Evolutionary conservation across 2,329 filamentous ascomycete species (phyloP).

Genomic region (Phoma sp.): DNA sequence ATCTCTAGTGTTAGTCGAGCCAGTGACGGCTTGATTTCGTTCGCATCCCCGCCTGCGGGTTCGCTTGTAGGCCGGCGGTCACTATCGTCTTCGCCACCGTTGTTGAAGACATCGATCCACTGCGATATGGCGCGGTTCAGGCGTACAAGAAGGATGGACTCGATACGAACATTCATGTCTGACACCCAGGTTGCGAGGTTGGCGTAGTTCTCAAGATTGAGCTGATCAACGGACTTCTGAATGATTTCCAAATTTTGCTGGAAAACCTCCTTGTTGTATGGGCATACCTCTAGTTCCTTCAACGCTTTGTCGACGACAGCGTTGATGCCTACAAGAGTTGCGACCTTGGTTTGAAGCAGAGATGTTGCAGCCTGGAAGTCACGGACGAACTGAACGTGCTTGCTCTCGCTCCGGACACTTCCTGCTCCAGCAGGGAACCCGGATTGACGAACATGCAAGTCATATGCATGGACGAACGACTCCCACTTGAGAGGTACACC

Average conservation of each 20-base stretch:
- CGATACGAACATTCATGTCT: conserved; percentile 84
- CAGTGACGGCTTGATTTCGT: conserved; percentile 64
- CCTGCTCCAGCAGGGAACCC: conserved; percentile 66
- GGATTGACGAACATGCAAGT: conserved; percentile 77
- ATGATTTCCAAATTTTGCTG: conserved; percentile 81
- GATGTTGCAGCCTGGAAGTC: conserved; percentile 90
- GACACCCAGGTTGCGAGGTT: conserved; percentile 92
- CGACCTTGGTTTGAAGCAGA: conserved; percentile 85
- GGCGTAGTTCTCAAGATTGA: conserved; percentile 94
- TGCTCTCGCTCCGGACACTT: conserved; percentile 72
- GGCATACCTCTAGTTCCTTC: conserved; percentile 80
- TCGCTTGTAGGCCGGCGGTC: conserved; percentile 36
- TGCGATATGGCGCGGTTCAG: conserved; percentile 82
- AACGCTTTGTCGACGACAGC: conserved; percentile 82
- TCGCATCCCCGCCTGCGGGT: conserved; percentile 53
- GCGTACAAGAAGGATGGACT: conserved; percentile 77
- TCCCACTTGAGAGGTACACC: conserved; percentile 95
- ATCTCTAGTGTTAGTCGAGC: conserved; percentile 84
- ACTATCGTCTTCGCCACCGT: conserved; percentile 43
- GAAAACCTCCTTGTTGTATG: conserved; percentile 82
- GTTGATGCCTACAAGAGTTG: conserved; percentile 78
- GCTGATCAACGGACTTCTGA: conserved; percentile 90
- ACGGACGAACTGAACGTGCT: conserved; percentile 94
- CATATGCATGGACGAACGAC: conserved; percentile 96
- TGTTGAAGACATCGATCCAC: conserved; percentile 86